These are phyloP conservation scores for Mycena sp. DNA, from an alignment of 1,284 basidiomycete species.

Conservation along the genomic window DNA sequence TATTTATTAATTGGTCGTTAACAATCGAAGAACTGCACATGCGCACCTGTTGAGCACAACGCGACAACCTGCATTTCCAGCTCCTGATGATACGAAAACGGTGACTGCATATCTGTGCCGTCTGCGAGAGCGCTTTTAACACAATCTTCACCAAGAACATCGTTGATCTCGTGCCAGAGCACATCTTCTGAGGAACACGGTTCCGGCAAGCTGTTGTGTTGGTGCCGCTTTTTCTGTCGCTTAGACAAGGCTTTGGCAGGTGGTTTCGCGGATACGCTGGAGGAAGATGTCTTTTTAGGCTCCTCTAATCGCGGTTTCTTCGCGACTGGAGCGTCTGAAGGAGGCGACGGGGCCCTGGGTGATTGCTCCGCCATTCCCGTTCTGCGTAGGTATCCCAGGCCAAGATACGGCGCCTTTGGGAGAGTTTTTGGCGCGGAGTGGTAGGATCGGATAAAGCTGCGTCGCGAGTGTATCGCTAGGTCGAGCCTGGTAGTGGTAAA, in stretches of 20 bases:
- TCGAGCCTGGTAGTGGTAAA: no score
- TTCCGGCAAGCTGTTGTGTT: constrained; percentile 56
- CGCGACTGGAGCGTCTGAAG: constrained; percentile 6
- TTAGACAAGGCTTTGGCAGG: no score
- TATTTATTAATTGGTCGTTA: constrained; percentile 6
- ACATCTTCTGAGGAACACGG: constrained; percentile 80
- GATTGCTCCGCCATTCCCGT: no score
- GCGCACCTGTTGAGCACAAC: constrained; percentile 73
- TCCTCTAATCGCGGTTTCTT: constrained; percentile 19
- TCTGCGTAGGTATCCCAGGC: no score
- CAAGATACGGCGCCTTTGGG: no score
- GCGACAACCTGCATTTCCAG: constrained; percentile 72
- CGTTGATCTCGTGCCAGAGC: constrained; percentile 74
- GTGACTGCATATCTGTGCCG: constrained; percentile 64
- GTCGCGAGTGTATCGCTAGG: no score
- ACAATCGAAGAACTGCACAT: neutral
- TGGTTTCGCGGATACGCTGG: neutral
- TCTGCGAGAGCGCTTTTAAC: constrained; percentile 61
- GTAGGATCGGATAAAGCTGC: no score
- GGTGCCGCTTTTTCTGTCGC: no score
- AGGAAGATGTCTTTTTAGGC: neutral
- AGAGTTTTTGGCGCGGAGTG: no score
- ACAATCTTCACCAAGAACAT: constrained; percentile 70
- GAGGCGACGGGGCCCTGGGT: constrained; percentile 8
- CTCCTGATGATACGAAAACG: constrained; percentile 68